Percentiles rank a stretch among this genome's conserved stretches.
Evolutionary conservation across 257 asterid species (phyloP).

Genomic region (Salvia miltiorrhiza): DNA sequence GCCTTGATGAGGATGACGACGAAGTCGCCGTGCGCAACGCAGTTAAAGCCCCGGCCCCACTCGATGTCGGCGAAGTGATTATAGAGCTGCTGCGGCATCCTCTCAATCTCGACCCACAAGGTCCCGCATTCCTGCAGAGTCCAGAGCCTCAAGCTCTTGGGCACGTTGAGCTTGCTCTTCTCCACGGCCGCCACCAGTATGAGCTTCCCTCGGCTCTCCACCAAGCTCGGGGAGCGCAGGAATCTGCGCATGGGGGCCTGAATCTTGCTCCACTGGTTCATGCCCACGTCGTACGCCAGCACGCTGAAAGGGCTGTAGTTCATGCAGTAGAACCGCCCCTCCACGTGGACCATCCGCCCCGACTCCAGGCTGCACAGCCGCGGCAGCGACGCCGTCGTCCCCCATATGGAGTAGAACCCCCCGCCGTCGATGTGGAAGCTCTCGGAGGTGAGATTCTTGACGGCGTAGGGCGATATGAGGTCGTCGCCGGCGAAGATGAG

Average conservation of each 20-base stretch:
- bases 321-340: conserved; percentile 84
- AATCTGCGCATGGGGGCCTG: conserved; percentile 96
- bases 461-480: conserved; percentile 86
- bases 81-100: conserved; percentile 93
- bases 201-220: conserved; percentile 57
- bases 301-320: conserved; percentile 92
- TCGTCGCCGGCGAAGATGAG: conserved; percentile 86
- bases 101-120: conserved; percentile 80
- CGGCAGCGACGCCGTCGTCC: conserved; percentile 77
- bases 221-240: conserved; percentile 71
- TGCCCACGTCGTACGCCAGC: conserved; percentile 38
- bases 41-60: conserved; percentile 59
- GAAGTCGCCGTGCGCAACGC: conserved; percentile 73
- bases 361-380: conserved; percentile 89
- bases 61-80: conserved; percentile 66
- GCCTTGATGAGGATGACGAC: conserved; percentile 49
- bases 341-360: conserved; percentile 69
- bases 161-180: conserved; percentile 90
- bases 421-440: conserved; percentile 82
- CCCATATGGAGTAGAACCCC: conserved; percentile 96
- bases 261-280: conserved; percentile 71
- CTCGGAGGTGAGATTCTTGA: conserved; percentile 76
- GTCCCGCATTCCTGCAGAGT: conserved; percentile 59
- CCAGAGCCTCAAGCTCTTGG: conserved; percentile 84
- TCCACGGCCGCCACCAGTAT: conserved; percentile 81